Evolutionary conservation across 2,329 filamentous ascomycete genomes (phyloP).

Genomic region (Ambrosiella beaveri): DNA sequence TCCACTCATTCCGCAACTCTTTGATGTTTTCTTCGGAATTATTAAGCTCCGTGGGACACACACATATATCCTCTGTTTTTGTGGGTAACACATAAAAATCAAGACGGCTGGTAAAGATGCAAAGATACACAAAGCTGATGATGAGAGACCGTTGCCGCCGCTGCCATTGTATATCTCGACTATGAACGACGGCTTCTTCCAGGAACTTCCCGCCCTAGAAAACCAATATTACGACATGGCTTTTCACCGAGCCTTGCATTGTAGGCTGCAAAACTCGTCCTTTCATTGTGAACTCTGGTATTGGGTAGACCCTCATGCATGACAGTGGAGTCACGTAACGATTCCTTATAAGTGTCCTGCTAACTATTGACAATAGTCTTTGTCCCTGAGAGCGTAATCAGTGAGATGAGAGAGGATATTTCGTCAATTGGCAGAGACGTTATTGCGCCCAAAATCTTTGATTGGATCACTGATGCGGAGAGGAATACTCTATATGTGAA

Average conservation of each 20-base stretch:
- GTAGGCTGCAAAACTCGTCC: conserved; percentile 21
- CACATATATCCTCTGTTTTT: too few relatives aligned
- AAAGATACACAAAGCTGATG: neutral
- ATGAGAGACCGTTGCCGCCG: neutral
- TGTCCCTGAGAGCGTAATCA: conserved; percentile 25
- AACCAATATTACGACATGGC: conserved; percentile 40
- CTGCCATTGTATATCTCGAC: conserved; percentile 17
- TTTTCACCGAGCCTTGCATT: conserved; percentile 32
- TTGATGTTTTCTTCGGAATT: too few relatives aligned
- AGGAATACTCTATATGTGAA: conserved; percentile 43
- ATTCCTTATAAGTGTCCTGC: neutral
- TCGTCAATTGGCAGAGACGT: conserved; percentile 33
- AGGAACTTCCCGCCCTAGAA: conserved; percentile 30
- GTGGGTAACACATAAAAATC: neutral
- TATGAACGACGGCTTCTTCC: conserved; percentile 36
- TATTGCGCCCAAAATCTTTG: conserved; percentile 35
- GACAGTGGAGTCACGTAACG: neutral
- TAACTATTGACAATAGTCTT: conserved; percentile 25
- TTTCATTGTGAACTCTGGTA: conserved; percentile 1
- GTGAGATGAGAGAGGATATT: conserved; percentile 27
- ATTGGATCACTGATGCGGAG: conserved; percentile 46
- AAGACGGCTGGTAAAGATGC: neutral
- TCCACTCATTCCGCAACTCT: too few relatives aligned
- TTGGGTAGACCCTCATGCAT: neutral
- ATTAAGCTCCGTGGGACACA: too few relatives aligned